Conservation (phyloP, 768 basidiomycete genomes). For the Kwoniella pini region DNA sequence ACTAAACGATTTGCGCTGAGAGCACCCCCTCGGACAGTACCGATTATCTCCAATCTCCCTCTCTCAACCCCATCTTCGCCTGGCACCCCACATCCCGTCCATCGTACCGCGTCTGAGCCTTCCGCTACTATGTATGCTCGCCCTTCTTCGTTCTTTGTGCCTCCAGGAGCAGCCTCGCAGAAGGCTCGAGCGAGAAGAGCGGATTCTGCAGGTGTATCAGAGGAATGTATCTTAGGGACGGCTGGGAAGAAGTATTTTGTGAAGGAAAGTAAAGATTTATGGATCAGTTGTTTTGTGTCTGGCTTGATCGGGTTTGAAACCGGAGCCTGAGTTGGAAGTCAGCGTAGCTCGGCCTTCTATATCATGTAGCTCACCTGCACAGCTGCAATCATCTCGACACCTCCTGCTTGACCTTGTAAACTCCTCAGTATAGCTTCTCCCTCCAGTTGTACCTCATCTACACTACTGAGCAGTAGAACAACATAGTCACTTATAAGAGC, state of each 20-base stretch:
- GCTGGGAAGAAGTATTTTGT: conserved; percentile 90
- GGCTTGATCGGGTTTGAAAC: conserved; percentile 55
- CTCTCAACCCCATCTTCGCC: conserved; percentile 55
- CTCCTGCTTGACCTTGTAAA: conserved; percentile 79
- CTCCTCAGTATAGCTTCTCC: conserved; percentile 85
- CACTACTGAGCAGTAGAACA: conserved; percentile 76
- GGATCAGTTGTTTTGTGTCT: conserved; percentile 65
- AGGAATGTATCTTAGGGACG: conserved; percentile 73
- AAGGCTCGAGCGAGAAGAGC: conserved; percentile 66
- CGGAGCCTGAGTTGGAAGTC: too few relatives aligned
- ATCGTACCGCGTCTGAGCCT: conserved; percentile 57
- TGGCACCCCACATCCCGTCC: conserved; percentile 56
- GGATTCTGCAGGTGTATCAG: conserved; percentile 50
- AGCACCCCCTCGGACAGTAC: conserved; percentile 75
- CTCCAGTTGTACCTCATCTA: conserved; percentile 76
- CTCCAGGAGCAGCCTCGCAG: conserved; percentile 78
- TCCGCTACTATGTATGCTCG: conserved; percentile 75
- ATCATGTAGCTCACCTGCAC: conserved; percentile 63
- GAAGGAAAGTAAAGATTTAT: conserved; percentile 90
- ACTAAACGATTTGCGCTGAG: conserved; percentile 81
- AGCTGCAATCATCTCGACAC: conserved; percentile 77
- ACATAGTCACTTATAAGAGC: conserved; percentile 89
- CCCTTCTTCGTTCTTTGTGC: conserved; percentile 79
- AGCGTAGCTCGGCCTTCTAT: too few relatives aligned
- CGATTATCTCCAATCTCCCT: conserved; percentile 73